Evolutionary conservation across 371 early-diverging fungal genomes (phyloP).

Genomic region (Capniomyces stellatus): DNA sequence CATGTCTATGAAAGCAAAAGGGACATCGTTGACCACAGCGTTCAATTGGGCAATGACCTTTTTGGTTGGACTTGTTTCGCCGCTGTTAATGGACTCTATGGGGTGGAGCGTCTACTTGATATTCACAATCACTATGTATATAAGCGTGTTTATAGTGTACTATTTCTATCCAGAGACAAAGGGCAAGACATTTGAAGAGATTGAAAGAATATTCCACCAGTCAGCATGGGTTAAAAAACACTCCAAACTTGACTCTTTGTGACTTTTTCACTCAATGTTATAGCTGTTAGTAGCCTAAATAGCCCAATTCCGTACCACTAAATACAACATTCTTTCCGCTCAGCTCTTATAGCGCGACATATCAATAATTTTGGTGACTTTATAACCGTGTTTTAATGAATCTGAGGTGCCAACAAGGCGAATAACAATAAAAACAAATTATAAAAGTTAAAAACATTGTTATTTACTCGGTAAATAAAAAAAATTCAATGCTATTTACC

Average conservation of each 20-base stretch:
- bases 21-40: conserved; percentile 66
- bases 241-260: neutral
- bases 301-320: no score
- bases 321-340: no score
- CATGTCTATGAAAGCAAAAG: conserved; percentile 59
- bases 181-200: conserved; percentile 52
- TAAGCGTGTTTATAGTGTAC: conserved; percentile 37
- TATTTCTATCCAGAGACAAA: conserved; percentile 69
- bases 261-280: no score
- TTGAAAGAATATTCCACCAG: conserved; percentile 31
- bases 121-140: conserved; percentile 37
- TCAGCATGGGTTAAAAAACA: conserved; percentile 9
- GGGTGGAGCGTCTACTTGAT: conserved; percentile 45
- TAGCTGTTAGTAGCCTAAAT: no score
- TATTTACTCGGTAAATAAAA: no score
- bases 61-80: conserved; percentile 38
- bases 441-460: no score
- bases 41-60: conserved; percentile 78
- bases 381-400: no score
- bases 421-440: no score
- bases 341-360: no score
- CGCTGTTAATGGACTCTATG: conserved; percentile 39
- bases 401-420: no score
- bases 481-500: no score
- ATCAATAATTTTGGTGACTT: no score